Evolutionary conservation across 176 grass and related monocot species (phyloP).

Genomic region (Aegilops bicornis): DNA sequence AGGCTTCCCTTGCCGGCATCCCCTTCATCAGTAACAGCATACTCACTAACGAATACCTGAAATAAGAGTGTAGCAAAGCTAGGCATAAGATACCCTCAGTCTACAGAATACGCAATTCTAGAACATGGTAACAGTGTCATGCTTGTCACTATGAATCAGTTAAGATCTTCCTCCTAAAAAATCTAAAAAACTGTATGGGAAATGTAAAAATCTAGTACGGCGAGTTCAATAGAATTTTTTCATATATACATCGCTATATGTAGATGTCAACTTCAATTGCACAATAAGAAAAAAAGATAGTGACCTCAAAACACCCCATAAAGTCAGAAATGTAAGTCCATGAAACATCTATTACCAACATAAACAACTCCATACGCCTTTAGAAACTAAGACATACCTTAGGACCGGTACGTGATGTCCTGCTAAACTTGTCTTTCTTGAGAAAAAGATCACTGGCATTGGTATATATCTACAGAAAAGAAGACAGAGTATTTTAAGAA

Average conservation of each 20-base stretch:
- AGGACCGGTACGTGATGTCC: conserved; percentile 45
- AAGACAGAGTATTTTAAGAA: neutral
- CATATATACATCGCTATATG: neutral
- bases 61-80: neutral
- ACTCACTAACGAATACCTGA: conserved; percentile 73
- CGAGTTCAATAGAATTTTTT: neutral
- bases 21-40: conserved; percentile 45
- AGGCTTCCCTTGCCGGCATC: conserved; percentile 71
- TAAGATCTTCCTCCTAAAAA: neutral
- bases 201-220: neutral
- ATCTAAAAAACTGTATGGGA: neutral
- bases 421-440: conserved; percentile 46
- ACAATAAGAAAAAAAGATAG: neutral
- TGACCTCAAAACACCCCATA: neutral
- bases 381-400: conserved; percentile 49
- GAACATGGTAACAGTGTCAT: neutral
- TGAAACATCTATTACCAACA: neutral
- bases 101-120: neutral
- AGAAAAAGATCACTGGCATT: conserved; percentile 44
- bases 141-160: neutral
- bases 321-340: neutral
- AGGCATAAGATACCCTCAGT: neutral
- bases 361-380: neutral
- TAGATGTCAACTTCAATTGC: neutral
- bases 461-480: conserved; percentile 49